phyloP scores from a whole-genome alignment of 257 asterid species.

The Buddleja alternifolia region DNA sequence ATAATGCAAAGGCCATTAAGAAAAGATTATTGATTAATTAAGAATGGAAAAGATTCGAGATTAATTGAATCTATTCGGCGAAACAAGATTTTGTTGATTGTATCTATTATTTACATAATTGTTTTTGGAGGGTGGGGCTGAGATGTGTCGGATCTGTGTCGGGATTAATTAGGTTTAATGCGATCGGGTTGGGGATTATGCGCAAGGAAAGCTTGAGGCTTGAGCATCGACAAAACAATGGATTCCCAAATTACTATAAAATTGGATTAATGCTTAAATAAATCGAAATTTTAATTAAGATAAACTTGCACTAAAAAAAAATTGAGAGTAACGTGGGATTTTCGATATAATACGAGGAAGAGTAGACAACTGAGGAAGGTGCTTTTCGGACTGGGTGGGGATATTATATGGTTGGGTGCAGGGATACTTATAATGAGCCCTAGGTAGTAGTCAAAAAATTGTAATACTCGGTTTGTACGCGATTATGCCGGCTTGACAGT shows the following conservation, averaged over 20 bases:
- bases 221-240: constrained; percentile 4
- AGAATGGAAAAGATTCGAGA: constrained; percentile 8
- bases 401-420: constrained; percentile 22
- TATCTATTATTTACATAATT: not conserved
- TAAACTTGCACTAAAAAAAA: not conserved
- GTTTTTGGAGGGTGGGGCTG: constrained; percentile 23
- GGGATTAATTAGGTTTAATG: constrained; percentile 24
- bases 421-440: constrained; percentile 1
- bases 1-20: constrained; percentile 30
- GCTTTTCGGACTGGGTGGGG: constrained; percentile 10
- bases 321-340: not conserved
- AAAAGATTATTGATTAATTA: constrained; percentile 12
- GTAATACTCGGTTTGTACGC: constrained; percentile 23
- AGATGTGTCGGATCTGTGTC: constrained; percentile 20
- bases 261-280: not conserved
- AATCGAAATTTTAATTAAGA: not conserved
- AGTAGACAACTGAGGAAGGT: constrained; percentile 37
- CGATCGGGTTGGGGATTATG: constrained; percentile 1
- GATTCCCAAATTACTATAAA: not conserved
- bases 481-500: not conserved
- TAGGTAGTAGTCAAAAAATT: not conserved
- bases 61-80: not conserved
- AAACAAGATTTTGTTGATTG: not conserved
- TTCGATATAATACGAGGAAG: constrained; percentile 34
- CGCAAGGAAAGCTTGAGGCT: not conserved